Conservation (phyloP, 257 asterid genomes). For the Salvia rosmarinus region DNA sequence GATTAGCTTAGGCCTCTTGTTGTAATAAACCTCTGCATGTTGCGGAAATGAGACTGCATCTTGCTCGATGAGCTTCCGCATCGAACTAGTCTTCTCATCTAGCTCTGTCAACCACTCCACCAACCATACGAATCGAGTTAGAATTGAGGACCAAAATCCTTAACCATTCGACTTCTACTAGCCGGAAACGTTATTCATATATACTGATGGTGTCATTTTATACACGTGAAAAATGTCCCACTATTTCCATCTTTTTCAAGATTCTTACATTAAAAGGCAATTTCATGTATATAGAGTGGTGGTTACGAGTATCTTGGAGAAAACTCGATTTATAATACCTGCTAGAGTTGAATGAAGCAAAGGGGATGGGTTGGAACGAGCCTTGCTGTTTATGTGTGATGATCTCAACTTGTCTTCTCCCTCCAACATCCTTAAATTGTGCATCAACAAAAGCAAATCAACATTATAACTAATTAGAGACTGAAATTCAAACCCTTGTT, state of each 20-base stretch:
- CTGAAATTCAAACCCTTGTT: too few species aligned
- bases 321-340: slow-evolving; percentile 36
- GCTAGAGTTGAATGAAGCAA: slow-evolving; percentile 49
- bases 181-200: too few species aligned
- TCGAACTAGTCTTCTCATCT: slow-evolving; percentile 58
- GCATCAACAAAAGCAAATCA: background rate
- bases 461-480: too few species aligned
- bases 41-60: slow-evolving; percentile 80
- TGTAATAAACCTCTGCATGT: slow-evolving; percentile 79
- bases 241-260: too few species aligned
- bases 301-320: too few species aligned
- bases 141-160: too few species aligned
- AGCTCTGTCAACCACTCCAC: slow-evolving; percentile 58
- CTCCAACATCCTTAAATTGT: slow-evolving; percentile 2
- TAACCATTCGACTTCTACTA: too few species aligned
- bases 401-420: slow-evolving; percentile 38
- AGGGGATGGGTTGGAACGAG: slow-evolving; percentile 34
- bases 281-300: too few species aligned
- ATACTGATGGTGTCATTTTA: too few species aligned
- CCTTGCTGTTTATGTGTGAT: slow-evolving; percentile 43
- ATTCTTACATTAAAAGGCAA: too few species aligned
- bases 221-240: too few species aligned
- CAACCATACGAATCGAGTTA: too few species aligned
- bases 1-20: slow-evolving; percentile 73
- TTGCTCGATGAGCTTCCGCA: slow-evolving; percentile 49